Base-by-base conservation (phyloP, 345 rosid genomes). In the Heritiera fomes region DNA sequence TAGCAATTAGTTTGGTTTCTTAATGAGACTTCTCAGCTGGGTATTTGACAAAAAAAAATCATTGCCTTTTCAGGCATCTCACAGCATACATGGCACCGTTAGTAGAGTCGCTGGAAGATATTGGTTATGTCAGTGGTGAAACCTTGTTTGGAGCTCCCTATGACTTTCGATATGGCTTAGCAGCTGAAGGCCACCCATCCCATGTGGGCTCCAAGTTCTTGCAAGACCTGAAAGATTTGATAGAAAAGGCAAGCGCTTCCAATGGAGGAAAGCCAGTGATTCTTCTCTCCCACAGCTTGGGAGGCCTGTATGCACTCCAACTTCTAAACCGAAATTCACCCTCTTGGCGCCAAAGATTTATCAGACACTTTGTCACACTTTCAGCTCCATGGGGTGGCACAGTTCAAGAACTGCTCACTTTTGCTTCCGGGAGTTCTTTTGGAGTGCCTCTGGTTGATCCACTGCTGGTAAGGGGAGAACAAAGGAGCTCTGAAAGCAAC, bases 341-440 rank as follows among this genome's bases (percentile, higher is more conserved):
- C 49, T 79, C 94, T 6, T 95, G 99, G 99, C 89, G 90, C 45
- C 79, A 60, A 41, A 87, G 80, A 79, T 89, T 81, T 34, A 34
- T 93, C 85, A 92, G 89, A 82, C 97, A 92, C 85, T 90, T 92
- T 50, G 59, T 92, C 9, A 90, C 99, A 7, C 90, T 95, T 11
- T 89, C 98, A 0, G 73, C 97, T 1, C 98, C 99, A 0, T 91
- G 97, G 96, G 98, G 93, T 11, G 98, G 99, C 28, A 80, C 94
- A 0, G 86, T 93, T 5, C 78, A 78, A 23, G 85, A 87, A 61
- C 84, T 93, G 96, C 81, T 81, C 71, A 91, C 99, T 7, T 72
- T 71, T 49, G 74, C 59, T 49, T 71, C 74, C 38, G 97, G 98
- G 53, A 75, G 82, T 78, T 70, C 99, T 0, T 91, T 92, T 0